Conservation (phyloP, 139 green algal genomes). For the Eudorina sp. region DNA sequence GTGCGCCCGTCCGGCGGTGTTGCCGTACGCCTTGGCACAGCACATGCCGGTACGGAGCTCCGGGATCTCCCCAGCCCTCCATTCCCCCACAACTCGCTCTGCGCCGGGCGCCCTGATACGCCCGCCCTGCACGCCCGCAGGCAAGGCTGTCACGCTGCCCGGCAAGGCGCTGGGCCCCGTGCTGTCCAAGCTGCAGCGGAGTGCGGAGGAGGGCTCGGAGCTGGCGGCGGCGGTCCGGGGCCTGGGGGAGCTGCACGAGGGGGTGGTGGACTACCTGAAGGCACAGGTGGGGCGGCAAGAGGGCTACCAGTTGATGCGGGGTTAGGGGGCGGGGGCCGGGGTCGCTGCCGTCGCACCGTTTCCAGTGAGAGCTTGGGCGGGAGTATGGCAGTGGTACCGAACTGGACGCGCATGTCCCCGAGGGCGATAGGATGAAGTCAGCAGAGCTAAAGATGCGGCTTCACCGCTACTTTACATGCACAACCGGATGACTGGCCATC, state of each 20-base stretch:
- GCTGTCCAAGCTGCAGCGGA: conserved; percentile 51
- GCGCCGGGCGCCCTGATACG: not conserved
- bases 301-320: no score
- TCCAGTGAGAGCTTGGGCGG: no score
- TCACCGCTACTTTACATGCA: no score
- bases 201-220: conserved; percentile 27
- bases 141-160: conserved; percentile 68
- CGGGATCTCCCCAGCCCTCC: not conserved
- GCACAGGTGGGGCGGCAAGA: conserved; percentile 17
- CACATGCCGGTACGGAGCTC: not conserved
- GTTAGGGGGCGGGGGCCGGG: no score
- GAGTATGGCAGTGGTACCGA: no score
- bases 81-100: not conserved
- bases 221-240: conserved; percentile 1
- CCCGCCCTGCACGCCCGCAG: not conserved
- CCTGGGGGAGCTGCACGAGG: conserved; percentile 58
- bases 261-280: conserved; percentile 61
- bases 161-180: conserved; percentile 70
- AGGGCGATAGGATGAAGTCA: no score
- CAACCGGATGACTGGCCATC: no score
- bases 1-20: not conserved
- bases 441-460: no score
- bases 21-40: not conserved
- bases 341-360: no score
- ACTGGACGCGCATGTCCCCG: no score